Base-by-base conservation (phyloP, 2,329 filamentous ascomycete species). In the Dactylellina cionopaga region DNA sequence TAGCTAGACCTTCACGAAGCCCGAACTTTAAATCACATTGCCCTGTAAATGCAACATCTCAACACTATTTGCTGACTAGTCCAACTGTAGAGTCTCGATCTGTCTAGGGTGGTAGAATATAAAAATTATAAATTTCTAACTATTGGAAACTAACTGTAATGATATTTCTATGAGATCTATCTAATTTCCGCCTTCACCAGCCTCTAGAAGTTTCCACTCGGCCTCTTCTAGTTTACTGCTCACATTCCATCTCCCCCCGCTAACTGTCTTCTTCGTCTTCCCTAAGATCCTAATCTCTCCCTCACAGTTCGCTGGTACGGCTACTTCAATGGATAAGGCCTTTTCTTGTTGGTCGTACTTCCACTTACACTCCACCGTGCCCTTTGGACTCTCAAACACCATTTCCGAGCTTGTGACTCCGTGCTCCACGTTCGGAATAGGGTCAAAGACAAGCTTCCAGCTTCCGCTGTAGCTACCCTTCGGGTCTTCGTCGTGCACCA, bases 401-500 rank as follows among this genome's bases (percentile, higher is more conserved):
- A 70, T 62, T 39, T 70, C 39, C 7, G 43, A 43, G 5, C 37
- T 59, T 13, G 41, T 51, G 9, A 70, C 31, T 13, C 56, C 56
- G 37, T 51, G 47, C 29, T 70, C 65, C 11, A 62, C 27, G 31
- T 51, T 70, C 7, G 65, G 65, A 5, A 70, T 52, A 13, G 65
- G 65, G 19, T 70, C 47, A 33, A 70, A 70, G 22, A 62, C 49
- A 22, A 70, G 35, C 29, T 62, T 70, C 29, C 43, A 39, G 6
- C 37, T 24, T 22, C 25, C 39, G n/a, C 15, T 33, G 3, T 35
- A 15, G 15, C 29, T 49, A 11, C 44, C 46, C 25, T 43, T 62
- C 1, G 41, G 13, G 5, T 39, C 39, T 43, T 52, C 52, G 10
- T 54, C 35, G 17, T 46, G 31, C 22, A 54, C 44, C 0, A 81